A percentile compares a stretch with the other conserved stretches of the same genome.
Conservation (phyloP, 2,329 filamentous ascomycete species). For the Venturia pyrina region DNA sequence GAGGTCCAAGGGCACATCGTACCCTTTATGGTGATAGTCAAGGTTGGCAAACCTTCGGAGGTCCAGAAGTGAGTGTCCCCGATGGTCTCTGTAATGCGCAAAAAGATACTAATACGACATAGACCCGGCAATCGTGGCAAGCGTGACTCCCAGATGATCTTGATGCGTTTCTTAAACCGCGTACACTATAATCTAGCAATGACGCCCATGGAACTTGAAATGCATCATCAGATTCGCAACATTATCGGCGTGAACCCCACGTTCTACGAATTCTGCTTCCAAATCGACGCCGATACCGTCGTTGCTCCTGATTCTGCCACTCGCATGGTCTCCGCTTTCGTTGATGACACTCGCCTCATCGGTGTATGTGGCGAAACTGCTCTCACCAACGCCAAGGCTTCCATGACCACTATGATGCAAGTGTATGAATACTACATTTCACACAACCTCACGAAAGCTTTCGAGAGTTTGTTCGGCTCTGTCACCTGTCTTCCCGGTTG, state of each 20-base stretch:
- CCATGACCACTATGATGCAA: constrained; percentile 97
- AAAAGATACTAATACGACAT: constrained; percentile 14
- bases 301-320: constrained; percentile 83
- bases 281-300: constrained; percentile 95
- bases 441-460: constrained; percentile 92
- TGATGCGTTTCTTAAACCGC: constrained; percentile 98
- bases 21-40: constrained; percentile 92
- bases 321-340: constrained; percentile 82
- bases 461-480: constrained; percentile 92
- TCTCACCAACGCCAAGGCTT: constrained; percentile 83
- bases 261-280: constrained; percentile 93
- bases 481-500: constrained; percentile 97
- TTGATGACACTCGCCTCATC: constrained; percentile 87
- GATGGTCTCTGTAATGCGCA: background rate
- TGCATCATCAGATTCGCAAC: constrained; percentile 97
- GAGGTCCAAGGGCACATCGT: constrained; percentile 98
- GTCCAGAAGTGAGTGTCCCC: constrained; percentile 37
- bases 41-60: constrained; percentile 80
- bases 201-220: constrained; percentile 93
- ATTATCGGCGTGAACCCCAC: constrained; percentile 98
- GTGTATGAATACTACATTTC: constrained; percentile 99
- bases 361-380: constrained; percentile 92
- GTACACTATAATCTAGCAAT: constrained; percentile 96
- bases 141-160: constrained; percentile 95
- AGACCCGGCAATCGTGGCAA: constrained; percentile 92